Percentiles rank a stretch among this genome's conserved stretches.
These are phyloP conservation scores for Fusarium humuli DNA, from an alignment of 2,329 filamentous ascomycete species.

Conservation along the genomic window DNA sequence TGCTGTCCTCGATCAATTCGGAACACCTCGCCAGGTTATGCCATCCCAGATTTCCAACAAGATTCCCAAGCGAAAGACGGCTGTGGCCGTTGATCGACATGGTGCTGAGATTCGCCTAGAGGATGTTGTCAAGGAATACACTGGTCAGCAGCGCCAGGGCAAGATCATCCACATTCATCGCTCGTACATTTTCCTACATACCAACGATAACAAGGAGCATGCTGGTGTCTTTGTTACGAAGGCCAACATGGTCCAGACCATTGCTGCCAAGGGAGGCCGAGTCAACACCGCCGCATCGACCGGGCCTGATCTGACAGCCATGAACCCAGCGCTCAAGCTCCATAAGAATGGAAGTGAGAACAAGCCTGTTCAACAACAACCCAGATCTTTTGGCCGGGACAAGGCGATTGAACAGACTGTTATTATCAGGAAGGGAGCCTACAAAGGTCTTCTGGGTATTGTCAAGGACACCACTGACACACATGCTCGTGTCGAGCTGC, in stretches of 20 bases:
- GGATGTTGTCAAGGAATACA: constrained; percentile 91
- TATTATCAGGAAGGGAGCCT: constrained; percentile 84
- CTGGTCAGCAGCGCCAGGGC: constrained; percentile 85
- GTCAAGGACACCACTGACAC: constrained; percentile 94
- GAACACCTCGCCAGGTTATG: constrained; percentile 82
- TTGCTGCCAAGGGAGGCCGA: constrained; percentile 93
- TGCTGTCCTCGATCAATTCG: constrained; percentile 90
- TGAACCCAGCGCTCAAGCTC: constrained; percentile 90
- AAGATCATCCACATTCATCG: constrained; percentile 95
- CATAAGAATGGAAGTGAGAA: constrained; percentile 68
- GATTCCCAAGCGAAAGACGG: constrained; percentile 82
- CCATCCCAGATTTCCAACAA: constrained; percentile 94
- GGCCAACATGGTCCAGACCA: constrained; percentile 85
- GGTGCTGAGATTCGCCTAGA: constrained; percentile 92
- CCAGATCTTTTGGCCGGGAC: constrained; percentile 83
- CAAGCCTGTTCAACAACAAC: constrained; percentile 72
- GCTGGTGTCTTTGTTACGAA: constrained; percentile 90
- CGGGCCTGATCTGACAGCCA: constrained; percentile 85
- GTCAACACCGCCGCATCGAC: constrained; percentile 65
- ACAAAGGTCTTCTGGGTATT: constrained; percentile 93
- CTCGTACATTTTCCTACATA: constrained; percentile 91
- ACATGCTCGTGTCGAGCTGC: constrained; percentile 88
- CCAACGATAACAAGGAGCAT: constrained; percentile 85
- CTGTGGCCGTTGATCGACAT: constrained; percentile 91
- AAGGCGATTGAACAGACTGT: constrained; percentile 91